Evolutionary conservation across 2,329 filamentous ascomycete genomes (phyloP), one percentile per base, ranked within the genome.

Genomic region (Ophiostoma australiae): DNA sequence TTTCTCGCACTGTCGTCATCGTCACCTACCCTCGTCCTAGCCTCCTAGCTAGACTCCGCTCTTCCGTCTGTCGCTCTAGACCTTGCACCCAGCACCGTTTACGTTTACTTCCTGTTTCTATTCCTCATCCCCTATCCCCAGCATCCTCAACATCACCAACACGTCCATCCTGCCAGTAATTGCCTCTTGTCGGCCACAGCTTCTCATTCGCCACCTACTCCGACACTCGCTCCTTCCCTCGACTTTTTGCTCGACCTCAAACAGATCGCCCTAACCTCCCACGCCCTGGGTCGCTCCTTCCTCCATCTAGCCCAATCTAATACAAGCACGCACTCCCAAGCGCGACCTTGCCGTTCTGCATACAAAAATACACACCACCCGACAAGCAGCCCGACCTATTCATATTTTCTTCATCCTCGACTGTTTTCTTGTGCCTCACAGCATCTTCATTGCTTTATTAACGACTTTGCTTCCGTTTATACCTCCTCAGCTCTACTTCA

Each of bases 1-100:
- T 27, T 58, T 67, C 63, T 39, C 33, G 35, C 61, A 35, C 68
- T 67, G 61, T 70, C 70, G 70, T 72, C 70, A 69, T 70, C 70
- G 70, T 71, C 67, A 37, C 67, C 31, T 31, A 48, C 67, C 55
- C 27, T 39, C 55, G 58, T 63, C 58, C 58, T 63, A 63, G 58
- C 58, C 58, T 63, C 61, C 70, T 55, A 58, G 41, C 70, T 67
- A 23, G 70, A 69, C 70, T 69, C 61, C 67, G 70, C 58, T 68
- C 63, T 39, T 35, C 70, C 58, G 41, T 69, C 31, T 48, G 20
- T 68, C 52, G 65, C 33, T 33, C 44, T 61, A 23, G 8, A 39
- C 68, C 15, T 55, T 69, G 11, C 33, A 67, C 35, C 35, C 17
- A 44, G 41, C 5, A 6, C 5, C 17, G 15, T 65, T 39, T 48